Evolutionary conservation across 2,329 filamentous ascomycete genomes (phyloP), one percentile per base, ranked within the genome.

Genomic region (Microdochium bolleyi): DNA sequence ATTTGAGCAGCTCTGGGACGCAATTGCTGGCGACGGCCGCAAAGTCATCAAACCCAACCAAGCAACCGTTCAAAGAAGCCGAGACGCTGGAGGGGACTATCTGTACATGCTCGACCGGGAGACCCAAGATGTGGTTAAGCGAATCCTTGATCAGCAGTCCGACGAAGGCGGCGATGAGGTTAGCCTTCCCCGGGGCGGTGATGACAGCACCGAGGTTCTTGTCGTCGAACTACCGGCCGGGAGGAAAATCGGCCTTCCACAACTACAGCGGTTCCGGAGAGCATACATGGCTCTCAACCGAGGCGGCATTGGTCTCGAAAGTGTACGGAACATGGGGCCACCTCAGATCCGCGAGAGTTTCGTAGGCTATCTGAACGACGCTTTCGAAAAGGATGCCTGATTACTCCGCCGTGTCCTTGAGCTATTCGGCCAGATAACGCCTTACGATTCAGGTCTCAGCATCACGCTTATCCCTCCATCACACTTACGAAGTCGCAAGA

Each of bases 211-310:
- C 19, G 76, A 82, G 2, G 76, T 78, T 16, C 67, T 84, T 53
- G 69, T 78, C 1, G 74, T 94, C 22, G 78, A 85, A 58, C 71
- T 94, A 50, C 88, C 89, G 0, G 71, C 74, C 5, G 74, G 74
- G 10, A 82, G 79, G 55, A 83, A 81, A 56, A 71, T 90, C 50
- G 85, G 85, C 1, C 65, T 94, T 46, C 85, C 89, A 9, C 87
- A 90, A 65, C 71, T 95, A 58, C 89, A 95, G 70, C 78, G 89
- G 57, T 72, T 92, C 60, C 77, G 89, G 55, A 78, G 89, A 61
- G 88, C 90, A 49, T 95, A 89, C 69, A 84, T 92, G 60, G 80
- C 77, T 4, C 67, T 95, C 65, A 92, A 92, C 60, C 75, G 89
- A 50, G 89, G 72, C 62, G 87, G 76, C 64, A 91, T 81, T 55